Percentiles rank a stretch among this genome's conserved stretches.
Conservation (phyloP, 371 early-diverging fungal species). For the Actinomortierella ambigua region DNA sequence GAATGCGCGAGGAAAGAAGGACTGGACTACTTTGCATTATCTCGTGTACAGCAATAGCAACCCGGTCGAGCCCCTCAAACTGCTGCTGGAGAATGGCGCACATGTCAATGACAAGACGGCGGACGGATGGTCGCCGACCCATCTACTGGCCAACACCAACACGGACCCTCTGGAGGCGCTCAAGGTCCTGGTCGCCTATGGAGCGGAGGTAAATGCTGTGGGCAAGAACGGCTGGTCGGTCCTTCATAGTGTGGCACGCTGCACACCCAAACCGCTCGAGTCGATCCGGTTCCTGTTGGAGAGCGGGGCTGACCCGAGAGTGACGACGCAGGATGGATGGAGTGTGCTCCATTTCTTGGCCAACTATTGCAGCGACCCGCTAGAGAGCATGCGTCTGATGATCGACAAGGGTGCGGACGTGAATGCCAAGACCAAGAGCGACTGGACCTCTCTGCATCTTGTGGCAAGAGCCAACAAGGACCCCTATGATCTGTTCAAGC, state of each 20-base stretch:
- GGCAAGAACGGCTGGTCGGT: slow-evolving; percentile 46
- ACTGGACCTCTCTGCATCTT: slow-evolving; percentile 39
- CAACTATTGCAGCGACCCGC: slow-evolving; percentile 34
- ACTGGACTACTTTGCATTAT: slow-evolving; percentile 42
- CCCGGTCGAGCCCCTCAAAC: slow-evolving; percentile 31
- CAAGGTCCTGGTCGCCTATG: slow-evolving; percentile 38
- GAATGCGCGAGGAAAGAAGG: slow-evolving; percentile 41
- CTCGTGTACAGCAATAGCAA: slow-evolving; percentile 41
- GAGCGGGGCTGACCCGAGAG: slow-evolving; percentile 34
- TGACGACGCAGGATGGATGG: slow-evolving; percentile 44
- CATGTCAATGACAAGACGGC: slow-evolving; percentile 41
- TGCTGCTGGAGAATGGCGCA: slow-evolving; percentile 35
- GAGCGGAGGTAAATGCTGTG: slow-evolving; percentile 43
- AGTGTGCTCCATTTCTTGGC: slow-evolving; percentile 43
- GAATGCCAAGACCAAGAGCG: slow-evolving; percentile 44
- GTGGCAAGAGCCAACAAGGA: slow-evolving; percentile 40
- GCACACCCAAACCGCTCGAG: slow-evolving; percentile 35
- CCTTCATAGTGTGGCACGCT: slow-evolving; percentile 37
- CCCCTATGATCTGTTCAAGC: slow-evolving; percentile 33
- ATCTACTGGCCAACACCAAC: slow-evolving; percentile 42
- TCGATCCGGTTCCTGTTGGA: slow-evolving; percentile 36
- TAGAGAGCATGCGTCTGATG: slow-evolving; percentile 41
- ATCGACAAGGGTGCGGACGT: slow-evolving; percentile 44
- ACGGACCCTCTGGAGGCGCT: slow-evolving; percentile 41
- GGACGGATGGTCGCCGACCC: slow-evolving; percentile 41